Base-by-base conservation (phyloP, 495 filamentous ascomycete genomes). In the Pseudoneurospora amorphoporcata region DNA sequence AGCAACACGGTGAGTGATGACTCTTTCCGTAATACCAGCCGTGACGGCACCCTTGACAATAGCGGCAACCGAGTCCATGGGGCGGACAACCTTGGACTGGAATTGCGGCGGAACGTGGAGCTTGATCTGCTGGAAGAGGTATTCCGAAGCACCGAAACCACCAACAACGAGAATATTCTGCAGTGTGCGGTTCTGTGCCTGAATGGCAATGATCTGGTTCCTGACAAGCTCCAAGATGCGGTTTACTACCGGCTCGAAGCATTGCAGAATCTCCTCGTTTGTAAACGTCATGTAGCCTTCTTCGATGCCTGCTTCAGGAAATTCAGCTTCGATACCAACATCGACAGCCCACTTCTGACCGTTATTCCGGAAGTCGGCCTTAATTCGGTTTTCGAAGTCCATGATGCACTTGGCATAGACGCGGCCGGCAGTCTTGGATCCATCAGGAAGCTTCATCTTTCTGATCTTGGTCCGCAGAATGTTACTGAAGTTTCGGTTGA, bases 1-100 rank as follows among this genome's bases (percentile, higher is more conserved):
- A n/a, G 95, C 95, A 71, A 99, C 93, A 86, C 95, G 95, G 75
- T 95, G 94, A 4, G 96, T 99, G 77, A 99, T 90, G 73, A 99
- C 92, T 72, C 94, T 90, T 79, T 99, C 96, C 2, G 94, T 97
- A 77, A 99, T 98, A 84, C 95, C 95, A 47, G 95, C 90, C 12
- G 90, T 92, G 69, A 92, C 90, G 68, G 90, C 90, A 45, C 90
- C 90, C 83, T 92, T 92, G 80, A 92, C 90, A 70, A 92, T 92
- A 71, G 90, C 90, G 41, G 90, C 90, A 39, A 92, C 90, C 68
- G 90, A 91, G 83, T 92, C 90, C 90, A 92, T 92, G 68, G 90
- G 90, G 69, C 90, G 86, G 43, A 92, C 90, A 43, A 92, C 90
- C 86, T 92, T 92, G 77, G 89, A 87, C 80, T 92, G 90, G 86